Conservation (phyloP, 2,329 filamentous ascomycete genomes). For the Apiospora kogelbergensis region DNA sequence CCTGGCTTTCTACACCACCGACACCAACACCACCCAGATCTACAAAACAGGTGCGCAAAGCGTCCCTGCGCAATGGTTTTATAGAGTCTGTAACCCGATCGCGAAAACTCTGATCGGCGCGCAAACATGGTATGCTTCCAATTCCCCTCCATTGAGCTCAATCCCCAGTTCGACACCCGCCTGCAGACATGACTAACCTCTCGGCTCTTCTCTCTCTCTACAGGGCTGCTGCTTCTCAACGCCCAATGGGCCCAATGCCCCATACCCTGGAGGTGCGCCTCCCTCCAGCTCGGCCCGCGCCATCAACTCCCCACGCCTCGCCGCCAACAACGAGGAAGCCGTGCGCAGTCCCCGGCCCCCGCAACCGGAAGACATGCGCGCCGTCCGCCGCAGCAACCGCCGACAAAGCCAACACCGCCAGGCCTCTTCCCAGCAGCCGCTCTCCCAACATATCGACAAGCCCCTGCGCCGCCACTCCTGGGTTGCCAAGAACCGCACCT, state of each 20-base stretch:
- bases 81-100: constrained; percentile 1
- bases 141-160: background rate
- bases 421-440: constrained; percentile 36
- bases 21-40: no score
- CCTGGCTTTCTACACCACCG: background rate
- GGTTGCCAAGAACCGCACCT: constrained; percentile 61
- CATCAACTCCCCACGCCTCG: constrained; percentile 44
- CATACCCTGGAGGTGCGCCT: constrained; percentile 48
- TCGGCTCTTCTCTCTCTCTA: background rate
- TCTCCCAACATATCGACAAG: constrained; percentile 68
- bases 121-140: constrained; percentile 8
- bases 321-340: constrained; percentile 18
- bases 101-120: constrained; percentile 8
- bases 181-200: background rate
- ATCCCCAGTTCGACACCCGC: no score
- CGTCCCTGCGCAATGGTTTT: constrained; percentile 5
- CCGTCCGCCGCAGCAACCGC: constrained; percentile 20
- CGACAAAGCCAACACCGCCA: constrained; percentile 33
- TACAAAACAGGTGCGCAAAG: no score
- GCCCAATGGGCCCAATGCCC: constrained; percentile 51
- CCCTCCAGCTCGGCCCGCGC: constrained; percentile 52
- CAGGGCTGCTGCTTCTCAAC: constrained; percentile 62
- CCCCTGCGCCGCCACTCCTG: constrained; percentile 67
- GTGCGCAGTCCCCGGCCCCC: constrained; percentile 16
- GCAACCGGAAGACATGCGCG: constrained; percentile 20